These are phyloP conservation scores for Lophiotrema nucula DNA, from an alignment of 495 filamentous ascomycete species.

Conservation along the genomic window DNA sequence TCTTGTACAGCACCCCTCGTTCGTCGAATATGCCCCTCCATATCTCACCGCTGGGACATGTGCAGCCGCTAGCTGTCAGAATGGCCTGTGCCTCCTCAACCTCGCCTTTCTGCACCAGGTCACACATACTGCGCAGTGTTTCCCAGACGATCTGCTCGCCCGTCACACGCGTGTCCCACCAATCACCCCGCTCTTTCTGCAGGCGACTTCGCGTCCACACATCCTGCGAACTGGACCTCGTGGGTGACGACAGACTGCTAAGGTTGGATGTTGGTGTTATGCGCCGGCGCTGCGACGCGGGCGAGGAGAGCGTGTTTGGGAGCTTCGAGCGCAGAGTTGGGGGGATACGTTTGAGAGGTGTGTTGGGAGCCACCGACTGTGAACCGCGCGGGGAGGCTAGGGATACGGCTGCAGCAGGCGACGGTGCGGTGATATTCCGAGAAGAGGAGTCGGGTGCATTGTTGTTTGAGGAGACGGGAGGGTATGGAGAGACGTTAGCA, in stretches of 20 bases:
- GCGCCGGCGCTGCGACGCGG: neutral
- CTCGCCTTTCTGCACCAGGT: conserved; percentile 60
- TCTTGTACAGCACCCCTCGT: conserved; percentile 68
- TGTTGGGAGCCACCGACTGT: conserved; percentile 11
- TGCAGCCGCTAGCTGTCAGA: conserved; percentile 74
- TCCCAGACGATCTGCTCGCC: conserved; percentile 77
- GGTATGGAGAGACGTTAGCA: too few species aligned
- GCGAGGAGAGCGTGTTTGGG: conserved; percentile 8
- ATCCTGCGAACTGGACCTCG: neutral
- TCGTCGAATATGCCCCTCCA: conserved; percentile 74
- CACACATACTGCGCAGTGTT: conserved; percentile 63
- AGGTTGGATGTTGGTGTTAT: conserved; percentile 12
- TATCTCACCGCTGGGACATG: conserved; percentile 66
- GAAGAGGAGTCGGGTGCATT: conserved; percentile 15
- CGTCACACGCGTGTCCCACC: conserved; percentile 69
- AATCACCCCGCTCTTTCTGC: conserved; percentile 43
- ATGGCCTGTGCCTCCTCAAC: conserved; percentile 74
- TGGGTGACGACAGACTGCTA: too few species aligned
- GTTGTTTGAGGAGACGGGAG: neutral
- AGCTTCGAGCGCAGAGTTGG: conserved; percentile 10
- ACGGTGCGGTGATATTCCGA: conserved; percentile 21
- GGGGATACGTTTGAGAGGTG: conserved; percentile 15
- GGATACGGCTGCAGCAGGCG: neutral
- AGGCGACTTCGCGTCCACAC: conserved; percentile 52
- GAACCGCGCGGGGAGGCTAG: conserved; percentile 16